Evolutionary conservation across 768 basidiomycete genomes (phyloP), one percentile per base, ranked within the genome.

Genomic region (Naganishia antarctica): DNA sequence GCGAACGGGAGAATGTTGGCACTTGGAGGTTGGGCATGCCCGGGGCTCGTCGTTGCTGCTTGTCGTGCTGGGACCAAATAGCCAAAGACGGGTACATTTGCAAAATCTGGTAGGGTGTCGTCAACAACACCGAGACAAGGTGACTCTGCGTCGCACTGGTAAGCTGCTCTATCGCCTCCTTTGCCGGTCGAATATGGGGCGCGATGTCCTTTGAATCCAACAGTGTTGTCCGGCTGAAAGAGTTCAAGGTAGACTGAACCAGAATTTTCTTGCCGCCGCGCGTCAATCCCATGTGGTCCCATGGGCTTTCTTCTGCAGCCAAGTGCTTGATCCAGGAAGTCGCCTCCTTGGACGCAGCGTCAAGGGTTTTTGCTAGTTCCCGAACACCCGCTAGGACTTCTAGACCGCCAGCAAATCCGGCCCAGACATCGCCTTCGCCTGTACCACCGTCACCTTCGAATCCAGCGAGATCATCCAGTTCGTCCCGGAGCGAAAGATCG

Each of bases 1-100:
- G 93, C 11, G 89, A 90, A 13, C 97, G 81, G 0, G 92, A 96
- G 80, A 99, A 99, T 6, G 84, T 89, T 1, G 96, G 96, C 6
- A 98, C 84, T 34, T 83, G 82, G 28, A 90, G 73, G 65, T 80
- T 80, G 7, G 53, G 53, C 53, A 57, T 57, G 11, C 53, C 53
- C 13, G 53, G 53, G 23, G 81, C 80, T 23, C 81, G 77, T 7
- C 77, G 79, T 15, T 80, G 81, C 6, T 79, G 74, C 68, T 81
- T 84, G 23, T 84, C 79, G 60, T 73, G 69, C 84, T 83, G 67
- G 26, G 81, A 79, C 90, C 92, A 97, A 23, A 84, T 75, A 0
- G 89, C 71, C 0, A 85, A 81, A 1, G 83, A 79, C 0, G 89
- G 80, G 74, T 99, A 99, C 0, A 81, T 76, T 12, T 81, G 78